These are phyloP conservation scores for Cryphonectria radicalis DNA, from an alignment of 2,329 filamentous ascomycete species.

Conservation along the genomic window DNA sequence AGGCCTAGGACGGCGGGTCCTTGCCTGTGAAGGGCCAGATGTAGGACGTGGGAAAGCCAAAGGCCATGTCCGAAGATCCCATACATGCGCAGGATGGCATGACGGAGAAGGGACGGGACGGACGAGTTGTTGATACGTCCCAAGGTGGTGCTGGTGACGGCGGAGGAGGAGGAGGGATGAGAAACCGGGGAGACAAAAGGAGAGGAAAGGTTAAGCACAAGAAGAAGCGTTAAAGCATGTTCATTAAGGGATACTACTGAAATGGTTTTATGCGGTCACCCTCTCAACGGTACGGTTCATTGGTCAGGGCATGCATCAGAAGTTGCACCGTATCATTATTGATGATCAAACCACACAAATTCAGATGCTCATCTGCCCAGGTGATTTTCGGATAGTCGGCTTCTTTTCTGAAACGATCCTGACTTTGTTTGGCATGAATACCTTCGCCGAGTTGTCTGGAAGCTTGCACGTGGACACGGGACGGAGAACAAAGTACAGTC, in stretches of 20 bases:
- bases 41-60: too few species aligned
- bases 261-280: neutral
- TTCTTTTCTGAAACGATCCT: neutral
- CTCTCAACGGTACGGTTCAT: neutral
- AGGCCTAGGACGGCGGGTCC: neutral
- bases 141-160: neutral
- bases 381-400: neutral
- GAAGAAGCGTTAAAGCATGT: neutral
- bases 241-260: neutral
- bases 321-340: neutral
- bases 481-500: neutral
- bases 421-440: too few species aligned
- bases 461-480: too few species aligned
- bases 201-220: neutral
- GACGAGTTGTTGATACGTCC: neutral
- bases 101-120: neutral
- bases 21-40: neutral
- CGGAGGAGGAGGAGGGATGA: neutral
- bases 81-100: neutral
- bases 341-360: neutral
- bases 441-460: too few species aligned
- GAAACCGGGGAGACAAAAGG: neutral
- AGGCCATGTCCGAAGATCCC: neutral
- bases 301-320: neutral
- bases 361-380: neutral